Conservation (phyloP, 2,329 filamentous ascomycete genomes). For the Emericellopsis cladophorae region DNA sequence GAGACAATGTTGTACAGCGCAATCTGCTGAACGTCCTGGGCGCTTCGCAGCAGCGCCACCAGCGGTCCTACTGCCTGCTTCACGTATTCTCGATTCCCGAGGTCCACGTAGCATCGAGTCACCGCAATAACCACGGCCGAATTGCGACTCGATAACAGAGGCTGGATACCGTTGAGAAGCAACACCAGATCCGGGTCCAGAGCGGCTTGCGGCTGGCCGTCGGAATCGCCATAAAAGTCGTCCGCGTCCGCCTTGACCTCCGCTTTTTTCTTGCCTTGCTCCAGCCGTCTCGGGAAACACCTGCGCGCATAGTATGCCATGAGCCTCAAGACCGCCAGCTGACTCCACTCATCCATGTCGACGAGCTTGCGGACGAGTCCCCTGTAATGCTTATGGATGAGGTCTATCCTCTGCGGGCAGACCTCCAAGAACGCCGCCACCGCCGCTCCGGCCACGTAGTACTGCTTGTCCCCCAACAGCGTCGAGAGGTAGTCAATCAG, state of each 20-base stretch:
- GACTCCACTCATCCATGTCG: slow-evolving; percentile 99
- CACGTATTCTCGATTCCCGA: slow-evolving; percentile 70
- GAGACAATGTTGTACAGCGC: slow-evolving; percentile 91
- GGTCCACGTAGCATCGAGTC: slow-evolving; percentile 69
- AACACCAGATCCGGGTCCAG: slow-evolving; percentile 75
- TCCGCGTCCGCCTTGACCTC: slow-evolving; percentile 32
- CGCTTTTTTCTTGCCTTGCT: slow-evolving; percentile 32
- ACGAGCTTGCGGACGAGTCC: slow-evolving; percentile 78
- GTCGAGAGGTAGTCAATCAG: slow-evolving; percentile 69
- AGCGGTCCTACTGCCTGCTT: slow-evolving; percentile 68
- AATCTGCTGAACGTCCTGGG: slow-evolving; percentile 78
- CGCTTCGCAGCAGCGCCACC: slow-evolving; percentile 70
- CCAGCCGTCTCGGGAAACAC: slow-evolving; percentile 68
- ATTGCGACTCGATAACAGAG: slow-evolving; percentile 86
- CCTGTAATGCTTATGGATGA: slow-evolving; percentile 86
- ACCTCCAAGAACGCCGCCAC: slow-evolving; percentile 82
- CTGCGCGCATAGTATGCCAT: slow-evolving; percentile 76
- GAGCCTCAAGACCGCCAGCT: slow-evolving; percentile 69
- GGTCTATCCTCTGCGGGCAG: slow-evolving; percentile 74
- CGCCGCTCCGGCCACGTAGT: slow-evolving; percentile 91
- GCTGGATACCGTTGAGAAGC: slow-evolving; percentile 65
- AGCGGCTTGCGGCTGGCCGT: slow-evolving; percentile 37
- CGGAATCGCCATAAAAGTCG: slow-evolving; percentile 65
- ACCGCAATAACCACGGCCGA: slow-evolving; percentile 86
- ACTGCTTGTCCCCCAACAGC: slow-evolving; percentile 80